Base-by-base conservation (phyloP, 352 stramenopile genomes). In the Pythium aquatile region DNA sequence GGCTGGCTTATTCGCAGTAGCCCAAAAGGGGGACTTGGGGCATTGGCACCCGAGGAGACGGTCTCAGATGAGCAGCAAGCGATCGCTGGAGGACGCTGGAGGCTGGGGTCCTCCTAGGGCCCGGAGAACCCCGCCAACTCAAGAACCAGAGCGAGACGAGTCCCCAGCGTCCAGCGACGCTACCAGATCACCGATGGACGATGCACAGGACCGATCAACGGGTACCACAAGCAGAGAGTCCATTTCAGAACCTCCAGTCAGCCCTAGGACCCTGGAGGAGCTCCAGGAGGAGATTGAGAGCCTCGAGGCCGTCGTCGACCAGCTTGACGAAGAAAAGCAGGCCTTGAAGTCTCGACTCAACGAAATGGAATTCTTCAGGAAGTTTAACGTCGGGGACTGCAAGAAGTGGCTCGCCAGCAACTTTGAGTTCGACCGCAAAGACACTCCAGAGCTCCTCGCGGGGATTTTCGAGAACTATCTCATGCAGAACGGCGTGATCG, bases 391-490 rank as follows among this genome's bases (percentile, higher is more conserved):
- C 28, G 64, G 44, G 0, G 68, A 86, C 54, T 86, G 77, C 69
- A 76, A 78, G 54, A 78, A 78, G 49, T 86, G 77, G 77, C 68
- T 86, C 39, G 61, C 65, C 14, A 61, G 48, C 58, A 86, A 86
- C 65, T 86, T 71, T 65, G 77, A 83, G 33, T 86, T 86, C 53
- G 78, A 86, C 55, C 75, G 78, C 46, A 80, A 80, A 46, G 77
- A 86, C 67, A 74, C 73, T 4, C 68, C 77, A 17, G 75, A 74
- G 57, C 72, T 81, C 48, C 59, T 86, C 24, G 73, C 70, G 5
- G 66, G 65, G 16, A 81, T 86, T 57, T 78, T 86, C 49, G 77
- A 86, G 54, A 75, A 77, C 65, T 86, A 86, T 42, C 47, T 86
- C 24, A 32, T 81, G 61, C 75, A 83, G 59, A 82, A 77, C 69